phyloP scores from a whole-genome alignment of 768 basidiomycete genomes.

The Pleurotus pulmonarius region DNA sequence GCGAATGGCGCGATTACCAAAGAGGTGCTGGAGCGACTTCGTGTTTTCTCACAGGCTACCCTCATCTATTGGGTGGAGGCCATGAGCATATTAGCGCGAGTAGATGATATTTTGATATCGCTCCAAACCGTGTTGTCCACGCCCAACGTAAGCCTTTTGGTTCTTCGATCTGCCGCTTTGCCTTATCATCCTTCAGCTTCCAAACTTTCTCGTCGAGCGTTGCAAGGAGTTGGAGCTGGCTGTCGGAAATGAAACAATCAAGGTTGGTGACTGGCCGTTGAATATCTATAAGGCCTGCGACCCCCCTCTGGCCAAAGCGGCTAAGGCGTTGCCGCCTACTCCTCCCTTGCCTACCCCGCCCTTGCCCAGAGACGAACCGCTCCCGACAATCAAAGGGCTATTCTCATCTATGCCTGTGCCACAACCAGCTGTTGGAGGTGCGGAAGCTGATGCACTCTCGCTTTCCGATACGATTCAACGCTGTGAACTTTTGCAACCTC shows the following conservation, averaged over 20 bases:
- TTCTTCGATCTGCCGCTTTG: not conserved
- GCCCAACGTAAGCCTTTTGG: not conserved
- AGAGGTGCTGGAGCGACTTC: not conserved
- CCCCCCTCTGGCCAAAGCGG: not conserved
- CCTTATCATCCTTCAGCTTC: not conserved
- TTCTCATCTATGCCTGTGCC: not conserved
- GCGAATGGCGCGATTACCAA: conserved; percentile 1
- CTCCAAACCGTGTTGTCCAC: not conserved
- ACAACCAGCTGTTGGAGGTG: not conserved
- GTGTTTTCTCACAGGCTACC: not conserved
- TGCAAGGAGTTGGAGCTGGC: not conserved
- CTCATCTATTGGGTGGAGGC: conserved; percentile 11
- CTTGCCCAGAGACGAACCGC: not conserved
- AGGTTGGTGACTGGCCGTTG: not conserved
- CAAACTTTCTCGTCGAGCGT: not conserved
- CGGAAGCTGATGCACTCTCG: not conserved
- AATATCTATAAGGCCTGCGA: not conserved
- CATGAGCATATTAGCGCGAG: not conserved
- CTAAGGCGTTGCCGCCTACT: not conserved
- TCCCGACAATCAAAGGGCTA: not conserved
- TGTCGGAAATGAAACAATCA: not conserved
- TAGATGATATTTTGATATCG: not conserved
- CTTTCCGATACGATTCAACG: not conserved
- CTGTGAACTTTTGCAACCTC: not conserved
- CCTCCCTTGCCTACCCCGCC: not conserved